Evolutionary conservation across 805 yeast genomes (phyloP).

Genomic region (Candida methanosorbosa): DNA sequence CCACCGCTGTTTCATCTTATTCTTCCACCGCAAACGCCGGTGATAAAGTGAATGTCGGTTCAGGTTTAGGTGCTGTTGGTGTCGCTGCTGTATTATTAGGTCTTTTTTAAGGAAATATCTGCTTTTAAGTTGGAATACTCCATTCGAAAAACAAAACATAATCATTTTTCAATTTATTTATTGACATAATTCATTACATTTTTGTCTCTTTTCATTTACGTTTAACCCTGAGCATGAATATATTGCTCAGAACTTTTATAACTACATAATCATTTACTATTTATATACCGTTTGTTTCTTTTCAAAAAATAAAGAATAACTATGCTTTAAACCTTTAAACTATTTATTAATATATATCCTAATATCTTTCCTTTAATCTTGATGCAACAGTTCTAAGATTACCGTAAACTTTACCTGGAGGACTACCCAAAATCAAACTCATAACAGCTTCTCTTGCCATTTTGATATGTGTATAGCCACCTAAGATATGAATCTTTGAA

Average conservation of each 20-base stretch:
- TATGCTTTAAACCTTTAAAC: too few species aligned
- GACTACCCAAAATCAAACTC: conserved; percentile 89
- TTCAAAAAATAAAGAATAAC: too few species aligned
- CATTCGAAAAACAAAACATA: not conserved
- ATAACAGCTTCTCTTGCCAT: conserved; percentile 99
- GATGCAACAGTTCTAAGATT: conserved; percentile 95
- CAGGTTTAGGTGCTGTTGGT: conserved; percentile 17
- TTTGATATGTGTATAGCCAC: conserved; percentile 94
- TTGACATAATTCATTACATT: not conserved
- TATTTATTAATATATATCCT: conserved; percentile 6
- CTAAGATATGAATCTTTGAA: conserved; percentile 90
- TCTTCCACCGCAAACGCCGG: conserved; percentile 2
- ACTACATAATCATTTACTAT: too few species aligned
- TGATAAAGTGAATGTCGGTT: conserved; percentile 11
- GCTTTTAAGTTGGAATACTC: not conserved
- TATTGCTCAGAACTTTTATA: too few species aligned
- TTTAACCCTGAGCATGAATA: too few species aligned
- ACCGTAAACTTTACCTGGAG: conserved; percentile 98
- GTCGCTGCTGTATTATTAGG: conserved; percentile 15
- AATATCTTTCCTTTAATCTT: conserved; percentile 93
- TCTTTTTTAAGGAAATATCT: conserved; percentile 6
- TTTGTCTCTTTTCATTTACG: not conserved
- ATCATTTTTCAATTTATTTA: too few species aligned
- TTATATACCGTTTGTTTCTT: too few species aligned
- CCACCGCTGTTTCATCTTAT: conserved; percentile 2